Percentiles rank a stretch among this genome's conserved stretches.
phyloP scores from a whole-genome alignment of 2,329 filamentous ascomycete genomes.

The Cladosporium sp. region DNA sequence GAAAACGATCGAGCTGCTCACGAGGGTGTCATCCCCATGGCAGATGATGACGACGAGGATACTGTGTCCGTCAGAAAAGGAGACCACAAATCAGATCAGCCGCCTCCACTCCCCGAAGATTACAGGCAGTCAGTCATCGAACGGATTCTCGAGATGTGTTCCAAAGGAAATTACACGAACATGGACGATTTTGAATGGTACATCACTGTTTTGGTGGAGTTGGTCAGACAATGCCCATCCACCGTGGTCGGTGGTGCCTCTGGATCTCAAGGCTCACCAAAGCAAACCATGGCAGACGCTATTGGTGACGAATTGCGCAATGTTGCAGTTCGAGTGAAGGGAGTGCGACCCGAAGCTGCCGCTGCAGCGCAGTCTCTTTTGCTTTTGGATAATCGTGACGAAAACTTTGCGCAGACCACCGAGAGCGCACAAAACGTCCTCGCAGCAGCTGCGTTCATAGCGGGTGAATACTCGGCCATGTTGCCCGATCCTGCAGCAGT shows the following conservation, averaged over 20 bases:
- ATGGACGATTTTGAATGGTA: slow-evolving; percentile 97
- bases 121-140: slow-evolving; percentile 82
- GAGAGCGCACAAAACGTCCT: slow-evolving; percentile 63
- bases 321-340: slow-evolving; percentile 86
- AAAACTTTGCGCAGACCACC: slow-evolving; percentile 55
- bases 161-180: slow-evolving; percentile 81
- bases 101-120: slow-evolving; percentile 74
- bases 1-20: slow-evolving; percentile 49
- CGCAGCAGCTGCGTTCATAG: slow-evolving; percentile 76
- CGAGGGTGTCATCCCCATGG: slow-evolving; percentile 48
- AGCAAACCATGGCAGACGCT: slow-evolving; percentile 34
- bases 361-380: slow-evolving; percentile 77
- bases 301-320: slow-evolving; percentile 88
- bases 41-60: slow-evolving; percentile 59
- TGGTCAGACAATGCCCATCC: slow-evolving; percentile 69
- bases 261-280: slow-evolving; percentile 15
- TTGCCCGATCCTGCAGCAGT: slow-evolving; percentile 70
- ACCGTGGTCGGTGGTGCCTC: slow-evolving; percentile 27
- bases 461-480: slow-evolving; percentile 81
- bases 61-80: slow-evolving; percentile 55
- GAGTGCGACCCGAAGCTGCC: slow-evolving; percentile 76
- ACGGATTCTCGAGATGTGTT: slow-evolving; percentile 85
- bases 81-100: slow-evolving; percentile 49
- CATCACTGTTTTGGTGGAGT: slow-evolving; percentile 81
- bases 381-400: slow-evolving; percentile 60